phyloP scores from a whole-genome alignment of 2,329 filamentous ascomycete genomes.

The Stagonosporopsis cucurbitacearum region DNA sequence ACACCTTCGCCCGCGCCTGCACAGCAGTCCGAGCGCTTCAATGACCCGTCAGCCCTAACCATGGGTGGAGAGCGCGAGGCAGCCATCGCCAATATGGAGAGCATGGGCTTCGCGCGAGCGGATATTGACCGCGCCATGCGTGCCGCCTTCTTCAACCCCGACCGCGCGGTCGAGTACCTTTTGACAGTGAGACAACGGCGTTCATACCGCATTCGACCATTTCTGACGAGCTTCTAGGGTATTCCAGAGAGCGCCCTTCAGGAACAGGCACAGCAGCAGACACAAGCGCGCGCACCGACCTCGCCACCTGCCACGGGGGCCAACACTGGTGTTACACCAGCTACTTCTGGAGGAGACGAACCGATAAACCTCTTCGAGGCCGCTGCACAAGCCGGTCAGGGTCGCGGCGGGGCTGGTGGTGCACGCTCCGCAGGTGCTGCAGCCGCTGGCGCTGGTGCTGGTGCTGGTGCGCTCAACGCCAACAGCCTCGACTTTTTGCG shows the following conservation, averaged over 20 bases:
- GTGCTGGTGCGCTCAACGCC: conserved; percentile 60
- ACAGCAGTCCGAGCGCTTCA: conserved; percentile 59
- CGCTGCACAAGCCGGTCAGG: conserved; percentile 75
- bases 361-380: conserved; percentile 91
- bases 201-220: conserved; percentile 1
- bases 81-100: conserved; percentile 91
- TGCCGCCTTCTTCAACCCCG: conserved; percentile 95
- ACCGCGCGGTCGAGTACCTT: conserved; percentile 96
- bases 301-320: conserved; percentile 54
- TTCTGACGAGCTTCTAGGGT: conserved; percentile 63
- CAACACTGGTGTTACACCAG: conserved; percentile 50
- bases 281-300: conserved; percentile 50
- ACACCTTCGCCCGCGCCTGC: conserved; percentile 59
- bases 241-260: conserved; percentile 85
- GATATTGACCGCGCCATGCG: conserved; percentile 95
- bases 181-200: conserved; percentile 69
- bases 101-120: conserved; percentile 89
- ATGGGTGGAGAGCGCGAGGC: conserved; percentile 83
- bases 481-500: conserved; percentile 92
- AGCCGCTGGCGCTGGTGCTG: conserved; percentile 61
- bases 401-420: conserved; percentile 54
- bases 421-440: conserved; percentile 57
- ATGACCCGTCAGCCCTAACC: conserved; percentile 80
- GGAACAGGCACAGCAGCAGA: conserved; percentile 61
- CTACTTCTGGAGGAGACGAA: conserved; percentile 62